phyloP scores from a whole-genome alignment of 495 filamentous ascomycete genomes.

The Elasticomyces elasticus region DNA sequence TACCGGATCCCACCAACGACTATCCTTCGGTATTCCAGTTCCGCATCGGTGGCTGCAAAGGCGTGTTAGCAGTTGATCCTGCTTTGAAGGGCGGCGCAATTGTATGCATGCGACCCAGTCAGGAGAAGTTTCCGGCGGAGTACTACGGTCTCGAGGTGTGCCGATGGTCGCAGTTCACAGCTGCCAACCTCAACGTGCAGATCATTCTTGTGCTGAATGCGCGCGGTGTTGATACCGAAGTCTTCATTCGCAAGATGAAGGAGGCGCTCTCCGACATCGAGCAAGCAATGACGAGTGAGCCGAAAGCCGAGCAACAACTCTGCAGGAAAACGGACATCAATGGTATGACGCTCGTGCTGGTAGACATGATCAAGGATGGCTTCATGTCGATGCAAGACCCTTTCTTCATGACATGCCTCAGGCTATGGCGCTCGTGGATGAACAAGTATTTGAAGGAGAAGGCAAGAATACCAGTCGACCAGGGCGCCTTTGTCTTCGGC shows the following conservation, averaged over 20 bases:
- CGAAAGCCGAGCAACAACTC: conserved; percentile 54
- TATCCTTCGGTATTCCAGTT: conserved; percentile 83
- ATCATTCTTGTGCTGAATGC: conserved; percentile 73
- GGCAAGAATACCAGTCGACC: conserved; percentile 68
- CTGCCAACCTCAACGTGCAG: conserved; percentile 78
- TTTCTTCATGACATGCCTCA: conserved; percentile 60
- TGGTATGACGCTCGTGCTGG: conserved; percentile 61
- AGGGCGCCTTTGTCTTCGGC: conserved; percentile 83
- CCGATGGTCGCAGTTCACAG: conserved; percentile 60
- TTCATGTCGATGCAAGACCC: conserved; percentile 72
- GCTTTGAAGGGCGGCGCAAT: conserved; percentile 25
- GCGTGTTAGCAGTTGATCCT: conserved; percentile 60
- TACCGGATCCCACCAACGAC: conserved; percentile 37
- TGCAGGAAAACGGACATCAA: conserved; percentile 76
- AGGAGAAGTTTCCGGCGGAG: conserved; percentile 72
- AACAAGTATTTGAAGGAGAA: conserved; percentile 71
- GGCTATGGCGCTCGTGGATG: conserved; percentile 29
- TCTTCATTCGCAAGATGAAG: conserved; percentile 58
- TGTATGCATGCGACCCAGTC: conserved; percentile 68
- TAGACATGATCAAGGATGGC: conserved; percentile 64
- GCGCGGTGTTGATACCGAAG: conserved; percentile 57
- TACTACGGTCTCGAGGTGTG: conserved; percentile 75
- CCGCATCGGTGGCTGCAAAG: conserved; percentile 84
- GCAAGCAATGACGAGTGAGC: conserved; percentile 53
- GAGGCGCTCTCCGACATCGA: conserved; percentile 55